Conservation (phyloP, 139 green algal genomes). For the Bryopsis sp. region DNA sequence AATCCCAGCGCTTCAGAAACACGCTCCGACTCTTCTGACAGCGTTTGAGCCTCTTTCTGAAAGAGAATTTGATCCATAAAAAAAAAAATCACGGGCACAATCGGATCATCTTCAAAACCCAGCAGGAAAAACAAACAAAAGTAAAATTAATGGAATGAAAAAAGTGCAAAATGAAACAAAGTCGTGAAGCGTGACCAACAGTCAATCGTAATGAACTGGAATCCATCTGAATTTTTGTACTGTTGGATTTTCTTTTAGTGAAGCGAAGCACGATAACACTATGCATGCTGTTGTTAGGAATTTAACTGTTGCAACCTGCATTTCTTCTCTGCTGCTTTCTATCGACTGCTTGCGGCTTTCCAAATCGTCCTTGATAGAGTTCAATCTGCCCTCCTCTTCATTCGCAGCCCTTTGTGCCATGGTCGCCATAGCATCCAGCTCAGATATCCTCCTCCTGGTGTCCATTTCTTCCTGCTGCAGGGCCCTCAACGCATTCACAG, state of each 20-base stretch:
- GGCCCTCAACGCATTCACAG: not conserved
- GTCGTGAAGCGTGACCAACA: not conserved
- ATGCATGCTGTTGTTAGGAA: not conserved
- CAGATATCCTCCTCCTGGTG: not conserved
- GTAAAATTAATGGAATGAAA: not conserved
- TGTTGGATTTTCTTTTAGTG: not conserved
- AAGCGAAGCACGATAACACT: not conserved
- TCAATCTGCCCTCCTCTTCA: not conserved
- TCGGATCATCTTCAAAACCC: not conserved
- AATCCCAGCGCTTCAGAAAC: not conserved
- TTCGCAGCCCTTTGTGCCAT: not conserved
- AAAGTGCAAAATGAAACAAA: not conserved
- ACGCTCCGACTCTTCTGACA: not conserved
- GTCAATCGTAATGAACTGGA: not conserved
- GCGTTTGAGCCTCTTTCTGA: not conserved
- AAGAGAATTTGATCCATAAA: too few relatives aligned
- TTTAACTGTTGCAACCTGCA: not conserved
- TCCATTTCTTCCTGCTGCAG: not conserved
- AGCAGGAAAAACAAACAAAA: not conserved
- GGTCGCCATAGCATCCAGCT: not conserved
- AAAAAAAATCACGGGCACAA: not conserved
- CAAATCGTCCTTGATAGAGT: not conserved
- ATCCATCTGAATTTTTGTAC: not conserved
- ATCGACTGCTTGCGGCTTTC: not conserved
- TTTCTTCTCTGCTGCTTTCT: not conserved